These are phyloP conservation scores for Heritiera fomes DNA, from an alignment of 345 rosid genomes.

Conservation along the genomic window DNA sequence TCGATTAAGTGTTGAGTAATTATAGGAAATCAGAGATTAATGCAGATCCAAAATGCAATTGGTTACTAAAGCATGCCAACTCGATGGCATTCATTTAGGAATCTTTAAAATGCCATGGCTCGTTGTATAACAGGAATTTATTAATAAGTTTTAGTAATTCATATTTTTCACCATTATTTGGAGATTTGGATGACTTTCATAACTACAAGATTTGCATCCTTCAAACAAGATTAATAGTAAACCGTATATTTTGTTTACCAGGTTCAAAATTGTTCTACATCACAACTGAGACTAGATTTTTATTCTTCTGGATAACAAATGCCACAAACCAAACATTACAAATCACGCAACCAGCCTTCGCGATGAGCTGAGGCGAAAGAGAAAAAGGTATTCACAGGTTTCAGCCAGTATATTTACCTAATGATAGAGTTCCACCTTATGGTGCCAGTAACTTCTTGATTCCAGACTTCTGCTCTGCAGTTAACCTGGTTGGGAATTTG, in stretches of 20 bases:
- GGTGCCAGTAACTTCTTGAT: conserved; percentile 63
- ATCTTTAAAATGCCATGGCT: not conserved
- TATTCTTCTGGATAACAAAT: conserved; percentile 18
- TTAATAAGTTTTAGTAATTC: conserved; percentile 14
- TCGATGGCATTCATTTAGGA: not conserved
- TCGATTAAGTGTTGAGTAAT: not conserved
- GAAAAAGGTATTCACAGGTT: conserved; percentile 21
- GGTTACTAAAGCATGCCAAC: not conserved
- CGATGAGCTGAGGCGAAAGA: not conserved
- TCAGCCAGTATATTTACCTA: not conserved
- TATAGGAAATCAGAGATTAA: conserved; percentile 7
- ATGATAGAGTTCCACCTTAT: not conserved
- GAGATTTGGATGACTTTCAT: not conserved
- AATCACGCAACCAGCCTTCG: conserved; percentile 8
- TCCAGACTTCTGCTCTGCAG: conserved; percentile 74
- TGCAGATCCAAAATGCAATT: conserved; percentile 3
- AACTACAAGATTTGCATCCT: not conserved
- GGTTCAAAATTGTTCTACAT: not conserved
- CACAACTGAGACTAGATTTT: not conserved
- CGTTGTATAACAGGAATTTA: not conserved
- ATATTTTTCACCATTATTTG: not conserved
- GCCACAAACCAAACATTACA: conserved; percentile 8
- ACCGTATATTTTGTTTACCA: too few relatives aligned
- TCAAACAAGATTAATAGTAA: not conserved
- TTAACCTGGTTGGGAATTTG: conserved; percentile 65